Conservation (phyloP, 768 basidiomycete genomes). For the Lactarius deliciosus region DNA sequence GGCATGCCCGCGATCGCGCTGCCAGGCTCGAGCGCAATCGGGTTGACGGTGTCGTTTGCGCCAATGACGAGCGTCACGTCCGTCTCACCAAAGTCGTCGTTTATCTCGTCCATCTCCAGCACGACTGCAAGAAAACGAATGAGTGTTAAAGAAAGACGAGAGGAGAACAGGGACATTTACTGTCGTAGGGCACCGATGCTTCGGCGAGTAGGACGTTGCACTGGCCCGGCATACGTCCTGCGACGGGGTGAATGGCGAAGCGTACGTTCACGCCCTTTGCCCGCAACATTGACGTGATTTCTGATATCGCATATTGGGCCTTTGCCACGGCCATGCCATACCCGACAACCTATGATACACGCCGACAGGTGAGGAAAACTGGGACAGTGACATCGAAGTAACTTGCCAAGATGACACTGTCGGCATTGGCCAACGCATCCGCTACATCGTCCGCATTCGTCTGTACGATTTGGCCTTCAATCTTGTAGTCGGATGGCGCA, state of each 20-base stretch:
- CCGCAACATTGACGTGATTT: conserved; percentile 71
- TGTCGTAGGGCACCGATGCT: conserved; percentile 87
- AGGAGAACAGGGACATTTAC: conserved; percentile 42
- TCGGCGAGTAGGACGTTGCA: conserved; percentile 91
- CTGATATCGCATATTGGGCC: conserved; percentile 73
- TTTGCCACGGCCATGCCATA: conserved; percentile 94
- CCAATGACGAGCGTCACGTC: conserved; percentile 91
- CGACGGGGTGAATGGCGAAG: conserved; percentile 88
- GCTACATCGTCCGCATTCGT: conserved; percentile 80
- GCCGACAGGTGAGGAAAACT: not conserved
- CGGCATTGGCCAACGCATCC: conserved; percentile 73
- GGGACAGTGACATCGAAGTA: not conserved
- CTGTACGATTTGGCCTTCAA: conserved; percentile 80
- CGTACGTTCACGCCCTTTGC: conserved; percentile 77
- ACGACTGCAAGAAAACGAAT: conserved; percentile 54
- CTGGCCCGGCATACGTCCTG: conserved; percentile 91
- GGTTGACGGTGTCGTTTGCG: conserved; percentile 91
- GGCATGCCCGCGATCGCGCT: conserved; percentile 92
- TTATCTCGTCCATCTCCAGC: conserved; percentile 93
- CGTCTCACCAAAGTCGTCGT: conserved; percentile 85
- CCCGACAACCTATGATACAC: conserved; percentile 60
- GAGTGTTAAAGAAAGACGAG: too few relatives aligned
- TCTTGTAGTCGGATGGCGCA: conserved; percentile 57
- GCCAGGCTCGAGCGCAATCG: conserved; percentile 82
- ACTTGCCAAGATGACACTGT: conserved; percentile 75